These are phyloP conservation scores for Microglena sp. DNA, from an alignment of 139 green algal species.

Conservation along the genomic window DNA sequence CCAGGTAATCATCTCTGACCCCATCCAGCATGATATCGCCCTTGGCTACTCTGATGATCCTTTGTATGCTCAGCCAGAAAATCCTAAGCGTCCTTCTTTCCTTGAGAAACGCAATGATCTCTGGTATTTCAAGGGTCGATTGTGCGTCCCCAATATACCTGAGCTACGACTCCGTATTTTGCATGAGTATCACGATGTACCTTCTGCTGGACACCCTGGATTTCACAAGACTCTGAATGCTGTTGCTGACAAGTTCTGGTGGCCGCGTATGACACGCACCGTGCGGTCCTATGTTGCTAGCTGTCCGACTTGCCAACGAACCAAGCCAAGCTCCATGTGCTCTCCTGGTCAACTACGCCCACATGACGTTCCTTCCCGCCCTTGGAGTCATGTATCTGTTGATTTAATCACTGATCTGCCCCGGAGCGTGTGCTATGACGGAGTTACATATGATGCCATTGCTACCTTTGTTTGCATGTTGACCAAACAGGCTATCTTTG, in stretches of 20 bases:
- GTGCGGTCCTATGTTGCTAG: constrained; percentile 19
- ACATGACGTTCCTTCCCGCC: constrained; percentile 20
- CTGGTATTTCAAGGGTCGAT: constrained; percentile 5
- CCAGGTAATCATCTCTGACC: neutral
- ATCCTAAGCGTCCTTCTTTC: constrained; percentile 2
- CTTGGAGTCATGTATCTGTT: constrained; percentile 37
- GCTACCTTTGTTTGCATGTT: constrained; percentile 44
- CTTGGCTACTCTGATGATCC: neutral
- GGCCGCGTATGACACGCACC: constrained; percentile 15
- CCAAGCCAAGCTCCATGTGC: constrained; percentile 14
- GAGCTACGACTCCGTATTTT: neutral
- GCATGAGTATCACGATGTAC: constrained; percentile 2
- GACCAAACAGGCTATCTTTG: constrained; percentile 40
- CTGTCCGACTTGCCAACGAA: constrained; percentile 29
- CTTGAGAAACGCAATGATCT: neutral
- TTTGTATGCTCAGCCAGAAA: neutral
- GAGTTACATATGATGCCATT: constrained; percentile 23
- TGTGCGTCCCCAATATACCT: constrained; percentile 2
- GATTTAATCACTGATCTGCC: constrained; percentile 51
- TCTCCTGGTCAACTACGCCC: constrained; percentile 29
- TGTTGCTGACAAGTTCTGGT: constrained; percentile 13
- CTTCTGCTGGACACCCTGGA: constrained; percentile 12
- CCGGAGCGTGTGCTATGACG: constrained; percentile 6
- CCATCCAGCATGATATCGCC: constrained; percentile 2
- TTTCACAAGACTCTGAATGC: constrained; percentile 12